Evolutionary conservation across 306 rosid genomes (phyloP).

Genomic region (Sindora glabra): DNA sequence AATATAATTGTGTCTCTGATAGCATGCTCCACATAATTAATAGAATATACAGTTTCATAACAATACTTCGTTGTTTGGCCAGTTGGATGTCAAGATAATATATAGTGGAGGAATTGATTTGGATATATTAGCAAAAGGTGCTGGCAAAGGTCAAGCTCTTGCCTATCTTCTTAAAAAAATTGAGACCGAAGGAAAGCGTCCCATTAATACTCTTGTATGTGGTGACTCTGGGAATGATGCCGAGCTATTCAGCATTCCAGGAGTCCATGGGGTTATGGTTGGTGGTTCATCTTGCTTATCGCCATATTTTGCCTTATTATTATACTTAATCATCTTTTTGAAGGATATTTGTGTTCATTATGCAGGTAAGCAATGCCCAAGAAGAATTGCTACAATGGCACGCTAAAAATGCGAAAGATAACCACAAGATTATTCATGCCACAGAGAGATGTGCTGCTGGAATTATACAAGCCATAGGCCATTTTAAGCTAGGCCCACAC

Average conservation of each 20-base stretch:
- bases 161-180: conserved; percentile 83
- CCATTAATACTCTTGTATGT: conserved; percentile 76
- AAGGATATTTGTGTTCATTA: conserved; percentile 13
- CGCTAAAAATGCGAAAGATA: conserved; percentile 71
- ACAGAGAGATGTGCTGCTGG: conserved; percentile 95
- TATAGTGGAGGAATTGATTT: conserved; percentile 94
- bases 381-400: conserved; percentile 93
- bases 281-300: conserved; percentile 29
- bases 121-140: conserved; percentile 87
- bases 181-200: conserved; percentile 57
- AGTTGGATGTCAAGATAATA: conserved; percentile 96
- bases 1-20: not conserved
- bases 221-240: conserved; percentile 99
- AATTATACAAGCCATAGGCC: conserved; percentile 88
- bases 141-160: conserved; percentile 99
- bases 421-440: conserved; percentile 80
- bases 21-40: not conserved
- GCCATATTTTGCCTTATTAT: not conserved
- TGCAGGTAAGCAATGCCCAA: conserved; percentile 94
- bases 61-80: conserved; percentile 23
- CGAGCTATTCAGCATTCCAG: conserved; percentile 88
- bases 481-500: conserved; percentile 68
- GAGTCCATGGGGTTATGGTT: conserved; percentile 92
- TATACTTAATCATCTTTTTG: not conserved
- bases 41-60: conserved; percentile 7